Conservation (phyloP, 106 monocot species). For the Acanthochlamys bracteata region DNA sequence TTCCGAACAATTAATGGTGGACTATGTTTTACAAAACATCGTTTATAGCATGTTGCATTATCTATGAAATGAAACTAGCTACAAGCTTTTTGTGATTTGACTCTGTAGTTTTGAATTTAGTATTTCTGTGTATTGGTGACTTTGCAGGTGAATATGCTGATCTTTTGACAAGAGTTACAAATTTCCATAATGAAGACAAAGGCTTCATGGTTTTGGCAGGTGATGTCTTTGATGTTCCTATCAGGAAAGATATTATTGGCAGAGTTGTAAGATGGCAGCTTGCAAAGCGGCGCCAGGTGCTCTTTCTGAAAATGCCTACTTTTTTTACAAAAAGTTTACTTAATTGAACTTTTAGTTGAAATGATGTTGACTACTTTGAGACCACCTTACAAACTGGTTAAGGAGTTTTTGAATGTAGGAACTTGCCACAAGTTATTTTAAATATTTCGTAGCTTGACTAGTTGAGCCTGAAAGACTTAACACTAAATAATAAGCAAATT, state of each 20-base stretch:
- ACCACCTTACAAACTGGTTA: too few relatives aligned
- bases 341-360: too few relatives aligned
- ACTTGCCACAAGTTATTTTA: too few relatives aligned
- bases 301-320: neutral
- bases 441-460: too few relatives aligned
- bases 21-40: too few relatives aligned
- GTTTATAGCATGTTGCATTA: too few relatives aligned
- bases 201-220: constrained; percentile 40
- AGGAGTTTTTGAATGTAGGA: too few relatives aligned
- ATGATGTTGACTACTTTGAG: too few relatives aligned
- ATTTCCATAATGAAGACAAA: constrained; percentile 39
- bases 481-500: too few relatives aligned
- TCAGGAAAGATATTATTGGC: constrained; percentile 38
- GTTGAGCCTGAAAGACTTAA: too few relatives aligned
- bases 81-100: neutral
- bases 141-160: constrained; percentile 29
- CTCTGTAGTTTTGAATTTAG: neutral
- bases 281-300: constrained; percentile 41
- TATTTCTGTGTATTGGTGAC: neutral
- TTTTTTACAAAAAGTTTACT: neutral
- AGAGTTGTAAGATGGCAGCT: constrained; percentile 43
- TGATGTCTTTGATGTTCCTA: constrained; percentile 48
- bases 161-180: constrained; percentile 32
- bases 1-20: too few relatives aligned
- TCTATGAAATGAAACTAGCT: neutral